Conservation (phyloP, 2,329 filamentous ascomycete genomes). For the Venturia carpophila region DNA sequence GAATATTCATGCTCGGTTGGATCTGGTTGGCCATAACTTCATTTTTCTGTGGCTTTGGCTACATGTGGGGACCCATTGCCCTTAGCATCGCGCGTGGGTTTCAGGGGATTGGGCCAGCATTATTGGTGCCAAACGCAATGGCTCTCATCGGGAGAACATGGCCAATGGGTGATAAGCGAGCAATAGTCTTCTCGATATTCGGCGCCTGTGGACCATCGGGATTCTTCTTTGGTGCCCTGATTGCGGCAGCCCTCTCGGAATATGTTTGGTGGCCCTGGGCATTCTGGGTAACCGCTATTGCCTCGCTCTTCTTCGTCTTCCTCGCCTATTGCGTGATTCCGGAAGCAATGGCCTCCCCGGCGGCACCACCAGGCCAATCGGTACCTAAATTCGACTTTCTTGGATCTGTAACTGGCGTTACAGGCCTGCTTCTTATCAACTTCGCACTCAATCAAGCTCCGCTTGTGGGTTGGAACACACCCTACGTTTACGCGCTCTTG, state of each 20-base stretch:
- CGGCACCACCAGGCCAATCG: slow-evolving; percentile 14
- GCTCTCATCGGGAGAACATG: slow-evolving; percentile 19
- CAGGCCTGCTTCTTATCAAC: slow-evolving; percentile 28
- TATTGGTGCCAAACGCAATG: slow-evolving; percentile 20
- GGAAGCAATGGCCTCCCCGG: slow-evolving; percentile 1
- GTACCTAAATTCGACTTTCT: slow-evolving; percentile 25
- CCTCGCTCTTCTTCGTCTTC: slow-evolving; percentile 23
- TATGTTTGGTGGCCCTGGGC: slow-evolving; percentile 28
- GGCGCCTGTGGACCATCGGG: slow-evolving; percentile 18
- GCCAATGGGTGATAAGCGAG: slow-evolving; percentile 17
- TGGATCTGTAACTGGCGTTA: slow-evolving; percentile 26
- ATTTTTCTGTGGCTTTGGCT: slow-evolving; percentile 30
- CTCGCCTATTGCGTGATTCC: slow-evolving; percentile 25
- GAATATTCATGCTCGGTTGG: slow-evolving; percentile 31
- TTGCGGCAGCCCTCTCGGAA: slow-evolving; percentile 17
- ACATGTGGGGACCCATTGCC: slow-evolving; percentile 37
- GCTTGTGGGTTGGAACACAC: slow-evolving; percentile 27
- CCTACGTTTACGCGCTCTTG: slow-evolving; percentile 26
- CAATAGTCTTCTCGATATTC: slow-evolving; percentile 17
- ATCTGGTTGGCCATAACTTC: slow-evolving; percentile 33
- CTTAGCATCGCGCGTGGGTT: slow-evolving; percentile 48
- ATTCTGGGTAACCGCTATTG: slow-evolving; percentile 28
- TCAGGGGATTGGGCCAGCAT: slow-evolving; percentile 37
- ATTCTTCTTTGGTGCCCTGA: slow-evolving; percentile 15
- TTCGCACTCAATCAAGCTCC: slow-evolving; percentile 29